These are phyloP conservation scores for Candida broadrunensis DNA, from an alignment of 805 yeast species.

Conservation along the genomic window DNA sequence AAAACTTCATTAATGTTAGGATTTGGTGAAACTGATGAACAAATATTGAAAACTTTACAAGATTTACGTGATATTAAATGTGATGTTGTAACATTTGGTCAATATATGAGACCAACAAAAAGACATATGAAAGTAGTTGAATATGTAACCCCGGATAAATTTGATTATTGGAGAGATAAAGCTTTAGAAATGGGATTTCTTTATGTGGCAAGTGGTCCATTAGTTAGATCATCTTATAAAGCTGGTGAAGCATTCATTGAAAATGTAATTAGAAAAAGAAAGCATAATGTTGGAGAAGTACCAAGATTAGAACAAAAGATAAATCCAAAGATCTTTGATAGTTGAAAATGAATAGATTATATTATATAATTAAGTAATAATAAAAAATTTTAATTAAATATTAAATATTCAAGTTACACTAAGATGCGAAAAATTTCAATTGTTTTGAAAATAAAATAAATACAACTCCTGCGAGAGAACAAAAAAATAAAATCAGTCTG, in stretches of 20 bases:
- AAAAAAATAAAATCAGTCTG: too few relatives aligned
- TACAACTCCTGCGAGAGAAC: too few relatives aligned
- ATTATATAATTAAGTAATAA: too few relatives aligned
- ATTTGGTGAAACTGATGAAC: conserved; percentile 93
- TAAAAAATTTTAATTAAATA: too few relatives aligned
- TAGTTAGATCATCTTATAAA: conserved; percentile 93
- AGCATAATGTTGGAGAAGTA: conserved; percentile 45
- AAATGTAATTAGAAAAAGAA: conserved; percentile 79
- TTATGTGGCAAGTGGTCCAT: conserved; percentile 96
- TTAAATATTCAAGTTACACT: too few relatives aligned
- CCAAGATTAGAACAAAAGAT: conserved; percentile 27
- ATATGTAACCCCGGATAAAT: conserved; percentile 89
- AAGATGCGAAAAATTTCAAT: too few relatives aligned
- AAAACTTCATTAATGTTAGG: conserved; percentile 97
- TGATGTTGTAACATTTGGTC: conserved; percentile 98
- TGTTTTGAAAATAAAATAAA: too few relatives aligned
- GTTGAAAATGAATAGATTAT: too few relatives aligned
- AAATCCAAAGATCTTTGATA: conserved; percentile 9
- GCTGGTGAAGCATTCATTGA: conserved; percentile 98
- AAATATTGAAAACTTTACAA: conserved; percentile 67
- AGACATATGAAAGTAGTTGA: conserved; percentile 98
- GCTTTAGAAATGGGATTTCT: conserved; percentile 90
- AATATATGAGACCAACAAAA: conserved; percentile 98
- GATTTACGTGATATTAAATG: conserved; percentile 76
- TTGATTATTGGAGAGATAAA: conserved; percentile 85